Percentiles rank a stretch among this genome's conserved stretches.
Evolutionary conservation across 2,329 filamentous ascomycete species (phyloP).

Genomic region (Falciphora oryzae): DNA sequence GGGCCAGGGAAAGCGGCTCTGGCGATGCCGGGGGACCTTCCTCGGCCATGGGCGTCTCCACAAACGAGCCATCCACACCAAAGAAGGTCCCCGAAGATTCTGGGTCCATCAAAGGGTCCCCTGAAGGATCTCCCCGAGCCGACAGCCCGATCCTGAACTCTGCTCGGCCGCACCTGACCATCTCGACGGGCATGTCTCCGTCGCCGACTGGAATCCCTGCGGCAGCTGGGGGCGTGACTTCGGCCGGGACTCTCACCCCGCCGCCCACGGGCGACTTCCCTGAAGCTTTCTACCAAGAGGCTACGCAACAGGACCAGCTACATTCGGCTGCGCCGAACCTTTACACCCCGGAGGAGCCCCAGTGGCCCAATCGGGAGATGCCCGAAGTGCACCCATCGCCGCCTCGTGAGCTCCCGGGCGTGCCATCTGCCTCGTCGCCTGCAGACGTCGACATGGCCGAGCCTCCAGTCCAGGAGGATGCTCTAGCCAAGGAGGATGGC

Average conservation of each 20-base stretch:
- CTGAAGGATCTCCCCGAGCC: neutral
- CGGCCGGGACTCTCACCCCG: conserved; percentile 2
- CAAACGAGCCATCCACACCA: neutral
- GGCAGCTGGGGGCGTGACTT: neutral
- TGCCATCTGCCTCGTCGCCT: neutral
- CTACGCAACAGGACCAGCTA: neutral
- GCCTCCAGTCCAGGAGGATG: neutral
- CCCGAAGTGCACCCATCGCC: neutral
- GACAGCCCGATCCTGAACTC: conserved; percentile 6
- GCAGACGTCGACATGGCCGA: neutral
- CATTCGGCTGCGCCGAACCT: neutral
- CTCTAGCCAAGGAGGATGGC: neutral
- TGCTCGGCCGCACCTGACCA: conserved; percentile 7
- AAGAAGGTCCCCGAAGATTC: neutral
- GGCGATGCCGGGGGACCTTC: no score
- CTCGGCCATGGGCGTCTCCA: no score
- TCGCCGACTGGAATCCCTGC: neutral
- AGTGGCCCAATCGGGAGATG: conserved; percentile 3
- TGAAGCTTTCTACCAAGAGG: neutral
- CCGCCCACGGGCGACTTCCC: conserved; percentile 9
- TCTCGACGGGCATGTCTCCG: conserved; percentile 1
- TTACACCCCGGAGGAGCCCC: conserved; percentile 9
- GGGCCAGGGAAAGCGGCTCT: no score
- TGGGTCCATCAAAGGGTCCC: neutral
- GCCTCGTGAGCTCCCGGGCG: neutral